Conservation (phyloP, 768 basidiomycete genomes). For the Tubosaeta sp. region DNA sequence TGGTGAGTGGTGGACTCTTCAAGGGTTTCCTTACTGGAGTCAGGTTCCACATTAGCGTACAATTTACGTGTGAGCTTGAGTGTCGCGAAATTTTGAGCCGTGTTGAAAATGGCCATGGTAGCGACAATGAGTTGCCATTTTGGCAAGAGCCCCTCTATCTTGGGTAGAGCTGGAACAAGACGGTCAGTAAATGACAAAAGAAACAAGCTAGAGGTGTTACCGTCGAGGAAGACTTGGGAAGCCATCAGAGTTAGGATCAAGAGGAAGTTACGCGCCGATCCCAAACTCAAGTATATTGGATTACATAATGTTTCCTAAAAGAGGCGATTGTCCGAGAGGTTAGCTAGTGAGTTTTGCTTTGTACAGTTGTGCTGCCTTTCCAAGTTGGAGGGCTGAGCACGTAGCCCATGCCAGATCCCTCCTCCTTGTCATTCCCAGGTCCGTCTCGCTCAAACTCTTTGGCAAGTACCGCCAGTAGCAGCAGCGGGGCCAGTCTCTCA, state of each 20-base stretch:
- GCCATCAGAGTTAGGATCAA: conserved; percentile 4
- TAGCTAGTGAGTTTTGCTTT: conserved; percentile 2
- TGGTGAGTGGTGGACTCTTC: not conserved
- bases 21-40: conserved; percentile 32
- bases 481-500: conserved; percentile 46
- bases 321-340: conserved; percentile 4
- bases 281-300: conserved; percentile 3
- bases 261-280: conserved; percentile 16
- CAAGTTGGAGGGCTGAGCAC: conserved; percentile 22
- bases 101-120: conserved; percentile 78
- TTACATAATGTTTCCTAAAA: conserved; percentile 30
- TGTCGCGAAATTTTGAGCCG: conserved; percentile 75
- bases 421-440: conserved; percentile 23
- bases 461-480: conserved; percentile 41
- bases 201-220: conserved; percentile 1
- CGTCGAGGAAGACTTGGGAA: conserved; percentile 21
- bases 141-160: conserved; percentile 67
- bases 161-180: conserved; percentile 51
- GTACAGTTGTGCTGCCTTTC: conserved; percentile 11
- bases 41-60: conserved; percentile 49
- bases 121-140: conserved; percentile 87
- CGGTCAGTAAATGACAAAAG: not conserved
- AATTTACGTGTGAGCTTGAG: conserved; percentile 73
- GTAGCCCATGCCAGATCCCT: conserved; percentile 31
- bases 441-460: conserved; percentile 32